Conservation (phyloP, 1,139 yeast genomes). For the Kurtzmaniella natalensis region DNA sequence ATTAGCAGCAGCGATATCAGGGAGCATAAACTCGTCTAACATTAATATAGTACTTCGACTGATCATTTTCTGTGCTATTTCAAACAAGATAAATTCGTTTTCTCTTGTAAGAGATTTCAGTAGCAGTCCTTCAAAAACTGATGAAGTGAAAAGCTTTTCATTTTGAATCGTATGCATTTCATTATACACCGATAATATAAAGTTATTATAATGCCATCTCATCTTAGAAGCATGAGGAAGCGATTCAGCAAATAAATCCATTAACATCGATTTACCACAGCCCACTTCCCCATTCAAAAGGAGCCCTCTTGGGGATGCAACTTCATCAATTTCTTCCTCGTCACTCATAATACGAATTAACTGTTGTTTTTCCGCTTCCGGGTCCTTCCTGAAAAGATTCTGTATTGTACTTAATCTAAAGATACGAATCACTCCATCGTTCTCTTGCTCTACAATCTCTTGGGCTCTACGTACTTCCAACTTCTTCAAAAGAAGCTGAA, state of each 20-base stretch:
- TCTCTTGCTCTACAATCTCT: constrained; percentile 10
- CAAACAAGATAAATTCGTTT: constrained; percentile 62
- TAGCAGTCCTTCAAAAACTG: constrained; percentile 23
- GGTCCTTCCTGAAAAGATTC: constrained; percentile 22
- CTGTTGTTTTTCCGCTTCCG: constrained; percentile 25
- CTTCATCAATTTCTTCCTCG: constrained; percentile 57
- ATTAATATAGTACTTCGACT: constrained; percentile 54
- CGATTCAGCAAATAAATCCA: constrained; percentile 66
- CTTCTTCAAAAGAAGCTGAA: constrained; percentile 44
- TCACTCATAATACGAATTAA: constrained; percentile 51
- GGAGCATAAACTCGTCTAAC: constrained; percentile 71
- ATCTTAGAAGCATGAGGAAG: constrained; percentile 61
- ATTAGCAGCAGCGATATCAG: constrained; percentile 69
- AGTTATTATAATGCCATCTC: constrained; percentile 69
- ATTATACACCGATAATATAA: constrained; percentile 62
- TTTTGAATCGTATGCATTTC: constrained; percentile 57
- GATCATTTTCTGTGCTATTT: constrained; percentile 64
- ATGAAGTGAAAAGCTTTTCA: constrained; percentile 31
- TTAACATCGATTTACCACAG: constrained; percentile 69
- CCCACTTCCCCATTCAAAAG: constrained; percentile 72
- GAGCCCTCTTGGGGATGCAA: constrained; percentile 61
- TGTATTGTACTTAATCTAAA: constrained; percentile 17
- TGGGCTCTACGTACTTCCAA: constrained; percentile 38
- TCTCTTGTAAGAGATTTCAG: constrained; percentile 42
- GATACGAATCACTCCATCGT: constrained; percentile 10